Base-by-base conservation (phyloP, 1,284 basidiomycete genomes). In the Boletus mariae region DNA sequence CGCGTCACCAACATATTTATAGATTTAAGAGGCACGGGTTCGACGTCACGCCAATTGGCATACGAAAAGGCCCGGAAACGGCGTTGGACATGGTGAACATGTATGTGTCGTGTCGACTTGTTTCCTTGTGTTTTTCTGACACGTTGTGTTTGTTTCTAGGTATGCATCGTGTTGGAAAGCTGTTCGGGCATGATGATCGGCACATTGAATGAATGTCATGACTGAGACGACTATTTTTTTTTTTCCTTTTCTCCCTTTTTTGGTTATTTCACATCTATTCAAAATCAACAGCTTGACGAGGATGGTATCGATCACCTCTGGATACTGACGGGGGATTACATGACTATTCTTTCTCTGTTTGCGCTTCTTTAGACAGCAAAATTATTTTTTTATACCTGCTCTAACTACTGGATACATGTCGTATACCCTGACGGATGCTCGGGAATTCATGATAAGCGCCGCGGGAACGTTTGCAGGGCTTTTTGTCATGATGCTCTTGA, bases 51-150 rank as follows among this genome's bases (percentile, higher is more conserved):
- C 70, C 75, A 9, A 68, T 82, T 26, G 71, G 72, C 49, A 70
- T 79, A 52, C 70, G 79, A 45, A 68, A 75, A 53, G 70, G 74
- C 44, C 58, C 65, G 0, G 75, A 76, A 40, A 68, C 68, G 37
- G 77, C 80, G 0, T 78, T 86, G 48, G 84, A 86, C 65, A 71
- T 80, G 52, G 84, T 86, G 52, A 86, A 86, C 62, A 85, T 86
- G 83, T 82, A 67, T 63, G 59, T 70, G 8, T 5, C 9, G 25
- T n/a, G 25, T 25, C 6, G 5, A 7, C 4, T 13, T 20, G 20
- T 2, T 52, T 5, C 17, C 8, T 13, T 25, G 17, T 28, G 17
- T 26, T 23, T 10, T 31, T 5, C 17, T 13, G 34, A 44, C n/a
- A n/a, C 25, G n/a, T n/a, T 17, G 9, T 17, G 34, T 31, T 35